Conservation (phyloP, 2,329 filamentous ascomycete genomes). For the Coniochaeta prunicola region DNA sequence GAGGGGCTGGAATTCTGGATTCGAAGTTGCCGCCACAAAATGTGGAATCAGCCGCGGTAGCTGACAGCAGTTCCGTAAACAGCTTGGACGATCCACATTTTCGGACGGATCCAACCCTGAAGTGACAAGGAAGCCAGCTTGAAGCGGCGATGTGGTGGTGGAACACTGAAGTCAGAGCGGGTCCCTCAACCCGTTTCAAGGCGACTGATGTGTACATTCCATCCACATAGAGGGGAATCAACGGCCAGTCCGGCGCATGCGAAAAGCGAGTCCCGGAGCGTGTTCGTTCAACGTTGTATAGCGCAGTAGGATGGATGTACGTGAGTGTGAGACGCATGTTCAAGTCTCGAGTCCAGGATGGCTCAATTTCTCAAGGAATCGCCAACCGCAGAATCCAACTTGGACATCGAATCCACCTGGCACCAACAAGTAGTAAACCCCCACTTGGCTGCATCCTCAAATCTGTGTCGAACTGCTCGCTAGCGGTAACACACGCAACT, state of each 20-base stretch:
- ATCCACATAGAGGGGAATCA: neutral
- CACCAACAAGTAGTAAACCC: too few relatives aligned
- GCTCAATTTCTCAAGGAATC: too few relatives aligned
- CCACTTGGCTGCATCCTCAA: too few relatives aligned
- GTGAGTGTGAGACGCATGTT: too few relatives aligned
- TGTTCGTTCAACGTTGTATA: too few relatives aligned
- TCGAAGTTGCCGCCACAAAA: neutral
- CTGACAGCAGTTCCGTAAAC: neutral
- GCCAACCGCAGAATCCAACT: too few relatives aligned
- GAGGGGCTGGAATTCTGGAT: neutral
- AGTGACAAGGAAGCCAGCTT: neutral
- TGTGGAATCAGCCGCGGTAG: neutral
- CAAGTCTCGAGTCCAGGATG: too few relatives aligned
- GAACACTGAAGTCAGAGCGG: neutral
- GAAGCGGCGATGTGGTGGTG: neutral
- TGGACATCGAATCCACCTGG: too few relatives aligned
- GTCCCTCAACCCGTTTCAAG: neutral
- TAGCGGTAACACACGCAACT: neutral
- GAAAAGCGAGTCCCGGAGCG: too few relatives aligned
- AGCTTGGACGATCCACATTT: neutral
- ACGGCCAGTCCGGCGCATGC: neutral
- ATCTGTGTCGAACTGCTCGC: neutral
- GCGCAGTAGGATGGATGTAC: too few relatives aligned
- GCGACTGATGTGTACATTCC: neutral
- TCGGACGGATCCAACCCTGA: neutral